phyloP scores from a whole-genome alignment of 768 basidiomycete genomes.

The Tricholoma furcatifolium region DNA sequence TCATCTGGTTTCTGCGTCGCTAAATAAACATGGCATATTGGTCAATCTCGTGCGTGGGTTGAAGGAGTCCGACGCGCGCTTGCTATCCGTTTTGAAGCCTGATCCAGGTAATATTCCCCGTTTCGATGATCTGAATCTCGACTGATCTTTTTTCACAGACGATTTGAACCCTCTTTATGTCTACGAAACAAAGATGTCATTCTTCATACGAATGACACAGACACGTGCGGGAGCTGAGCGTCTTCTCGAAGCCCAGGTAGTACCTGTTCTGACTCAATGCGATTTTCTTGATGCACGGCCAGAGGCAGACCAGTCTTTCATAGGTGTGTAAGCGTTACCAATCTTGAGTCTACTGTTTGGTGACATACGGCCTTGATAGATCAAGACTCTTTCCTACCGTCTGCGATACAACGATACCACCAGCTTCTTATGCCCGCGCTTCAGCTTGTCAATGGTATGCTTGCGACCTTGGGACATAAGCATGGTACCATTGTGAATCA shows the following conservation, averaged over 20 bases:
- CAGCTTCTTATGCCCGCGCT: conserved; percentile 86
- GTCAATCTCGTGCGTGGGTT: conserved; percentile 79
- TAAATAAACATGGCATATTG: conserved; percentile 76
- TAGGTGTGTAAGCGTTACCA: conserved; percentile 49
- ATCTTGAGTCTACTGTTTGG: background rate
- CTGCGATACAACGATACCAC: conserved; percentile 86
- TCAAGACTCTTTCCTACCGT: conserved; percentile 83
- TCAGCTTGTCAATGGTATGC: conserved; percentile 74
- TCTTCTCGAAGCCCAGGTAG: conserved; percentile 72
- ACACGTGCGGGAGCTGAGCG: conserved; percentile 83
- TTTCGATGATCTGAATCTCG: background rate
- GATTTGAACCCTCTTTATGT: conserved; percentile 91
- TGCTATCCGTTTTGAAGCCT: conserved; percentile 78
- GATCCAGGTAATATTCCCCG: conserved; percentile 68
- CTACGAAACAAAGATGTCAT: conserved; percentile 92
- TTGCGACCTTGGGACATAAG: conserved; percentile 73
- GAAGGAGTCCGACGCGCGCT: conserved; percentile 75
- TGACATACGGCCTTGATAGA: conserved; percentile 43
- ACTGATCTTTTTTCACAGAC: conserved; percentile 42
- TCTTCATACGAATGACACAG: conserved; percentile 83
- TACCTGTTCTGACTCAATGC: conserved; percentile 76
- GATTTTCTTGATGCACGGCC: conserved; percentile 87
- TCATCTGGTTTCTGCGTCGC: conserved; percentile 51
- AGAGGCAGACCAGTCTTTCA: conserved; percentile 77
- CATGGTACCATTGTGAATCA: conserved; percentile 71